Evolutionary conservation across 495 filamentous ascomycete species (phyloP).

Genomic region (Penicillium pancosmium): DNA sequence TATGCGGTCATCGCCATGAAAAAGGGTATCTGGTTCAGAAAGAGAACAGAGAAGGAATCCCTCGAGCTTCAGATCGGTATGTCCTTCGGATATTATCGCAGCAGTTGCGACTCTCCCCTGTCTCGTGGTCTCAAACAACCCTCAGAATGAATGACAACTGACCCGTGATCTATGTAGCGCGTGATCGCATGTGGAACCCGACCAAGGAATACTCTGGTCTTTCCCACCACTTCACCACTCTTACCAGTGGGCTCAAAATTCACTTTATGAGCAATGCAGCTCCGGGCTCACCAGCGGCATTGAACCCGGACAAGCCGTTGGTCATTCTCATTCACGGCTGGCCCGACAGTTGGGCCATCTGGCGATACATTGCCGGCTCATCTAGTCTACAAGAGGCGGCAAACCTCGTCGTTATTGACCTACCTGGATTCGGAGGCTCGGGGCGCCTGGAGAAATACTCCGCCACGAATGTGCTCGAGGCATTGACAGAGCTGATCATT

Average conservation of each 20-base stretch:
- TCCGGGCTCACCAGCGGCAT: conserved; percentile 19
- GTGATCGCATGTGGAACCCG: conserved; percentile 50
- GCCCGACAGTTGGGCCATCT: conserved; percentile 59
- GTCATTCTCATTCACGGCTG: conserved; percentile 62
- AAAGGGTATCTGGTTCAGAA: conserved; percentile 38
- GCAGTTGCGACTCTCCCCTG: no score
- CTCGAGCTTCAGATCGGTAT: conserved; percentile 45
- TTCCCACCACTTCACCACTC: conserved; percentile 48
- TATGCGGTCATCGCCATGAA: conserved; percentile 29
- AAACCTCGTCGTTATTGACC: conserved; percentile 53
- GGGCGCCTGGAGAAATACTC: conserved; percentile 49
- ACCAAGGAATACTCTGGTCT: conserved; percentile 41
- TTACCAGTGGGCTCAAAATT: conserved; percentile 52
- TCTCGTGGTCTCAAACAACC: background rate
- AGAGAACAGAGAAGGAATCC: conserved; percentile 37
- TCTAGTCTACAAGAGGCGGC: conserved; percentile 34
- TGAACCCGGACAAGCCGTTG: conserved; percentile 41
- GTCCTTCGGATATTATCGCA: conserved; percentile 1
- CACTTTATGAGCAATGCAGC: conserved; percentile 53
- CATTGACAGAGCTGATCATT: conserved; percentile 51
- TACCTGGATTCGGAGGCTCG: conserved; percentile 59
- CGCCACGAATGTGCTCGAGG: conserved; percentile 52
- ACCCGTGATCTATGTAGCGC: conserved; percentile 30
- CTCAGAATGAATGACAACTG: background rate
- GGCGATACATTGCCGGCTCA: conserved; percentile 45